Conservation (phyloP, 768 basidiomycete genomes). For the Boletellus emodensis region DNA sequence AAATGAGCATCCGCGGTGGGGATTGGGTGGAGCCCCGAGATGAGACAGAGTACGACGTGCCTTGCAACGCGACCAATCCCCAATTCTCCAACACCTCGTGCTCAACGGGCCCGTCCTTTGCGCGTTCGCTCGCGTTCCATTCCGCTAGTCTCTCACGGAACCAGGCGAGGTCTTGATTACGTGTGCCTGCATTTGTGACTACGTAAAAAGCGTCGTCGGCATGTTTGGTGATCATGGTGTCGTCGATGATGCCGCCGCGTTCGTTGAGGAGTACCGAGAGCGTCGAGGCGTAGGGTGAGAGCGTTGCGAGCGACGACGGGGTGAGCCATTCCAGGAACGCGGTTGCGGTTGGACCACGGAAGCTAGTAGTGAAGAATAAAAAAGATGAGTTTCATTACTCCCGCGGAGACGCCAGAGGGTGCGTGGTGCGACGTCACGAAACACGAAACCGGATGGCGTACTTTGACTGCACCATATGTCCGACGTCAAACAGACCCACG, state of each 20-base stretch:
- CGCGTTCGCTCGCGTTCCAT: slow-evolving; percentile 67
- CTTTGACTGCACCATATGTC: slow-evolving; percentile 97
- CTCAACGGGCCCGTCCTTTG: slow-evolving; percentile 59
- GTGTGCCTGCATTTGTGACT: slow-evolving; percentile 92
- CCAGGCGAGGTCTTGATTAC: slow-evolving; percentile 79
- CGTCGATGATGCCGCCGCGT: slow-evolving; percentile 92
- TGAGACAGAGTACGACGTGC: slow-evolving; percentile 36
- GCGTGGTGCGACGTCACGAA: too few relatives aligned
- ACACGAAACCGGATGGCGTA: slow-evolving; percentile 31
- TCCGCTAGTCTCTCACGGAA: slow-evolving; percentile 61
- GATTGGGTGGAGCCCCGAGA: neutral
- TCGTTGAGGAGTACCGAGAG: slow-evolving; percentile 89
- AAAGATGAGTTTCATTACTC: too few relatives aligned
- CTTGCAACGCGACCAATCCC: slow-evolving; percentile 91
- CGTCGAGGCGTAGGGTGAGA: slow-evolving; percentile 74
- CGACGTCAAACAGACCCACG: slow-evolving; percentile 93
- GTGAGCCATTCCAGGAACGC: slow-evolving; percentile 87
- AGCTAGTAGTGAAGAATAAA: slow-evolving; percentile 40
- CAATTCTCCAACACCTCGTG: slow-evolving; percentile 77
- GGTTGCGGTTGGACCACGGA: slow-evolving; percentile 74
- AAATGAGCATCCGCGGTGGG: neutral
- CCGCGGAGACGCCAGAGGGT: too few relatives aligned
- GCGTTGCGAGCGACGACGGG: slow-evolving; percentile 70
- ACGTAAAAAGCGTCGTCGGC: slow-evolving; percentile 80
- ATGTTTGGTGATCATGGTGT: slow-evolving; percentile 89